phyloP scores from a whole-genome alignment of 176 grass and related monocot species.

The Zea luxurians region DNA sequence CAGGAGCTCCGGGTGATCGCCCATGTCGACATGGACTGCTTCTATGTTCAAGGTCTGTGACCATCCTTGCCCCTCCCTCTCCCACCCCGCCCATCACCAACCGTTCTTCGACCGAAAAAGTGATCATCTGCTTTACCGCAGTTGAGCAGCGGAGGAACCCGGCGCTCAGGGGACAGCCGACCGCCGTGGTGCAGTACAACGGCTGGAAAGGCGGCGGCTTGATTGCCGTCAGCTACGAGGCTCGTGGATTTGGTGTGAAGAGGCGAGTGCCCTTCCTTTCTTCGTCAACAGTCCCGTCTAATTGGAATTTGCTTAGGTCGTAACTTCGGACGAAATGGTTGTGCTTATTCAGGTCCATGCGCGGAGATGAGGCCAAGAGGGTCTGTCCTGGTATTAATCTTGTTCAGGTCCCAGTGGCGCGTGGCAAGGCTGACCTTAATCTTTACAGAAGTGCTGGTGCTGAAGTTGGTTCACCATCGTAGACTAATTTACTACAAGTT shows the following conservation, averaged over 20 bases:
- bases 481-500: neutral
- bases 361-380: constrained; percentile 81
- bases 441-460: constrained; percentile 70
- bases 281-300: neutral
- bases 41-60: constrained; percentile 97
- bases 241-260: constrained; percentile 83
- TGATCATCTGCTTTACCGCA: constrained; percentile 27
- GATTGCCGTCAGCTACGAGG: constrained; percentile 96
- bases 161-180: constrained; percentile 69
- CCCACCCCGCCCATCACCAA: neutral
- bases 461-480: constrained; percentile 59
- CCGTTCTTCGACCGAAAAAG: neutral
- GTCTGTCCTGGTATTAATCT: constrained; percentile 74
- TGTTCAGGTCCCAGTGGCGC: constrained; percentile 90
- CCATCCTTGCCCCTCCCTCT: neutral
- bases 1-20: constrained; percentile 83
- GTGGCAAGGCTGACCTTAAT: constrained; percentile 92
- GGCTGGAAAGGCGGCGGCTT: constrained; percentile 85
- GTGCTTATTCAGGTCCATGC: constrained; percentile 70
- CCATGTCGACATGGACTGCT: constrained; percentile 94
- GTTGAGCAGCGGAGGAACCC: constrained; percentile 85
- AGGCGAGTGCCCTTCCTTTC: constrained; percentile 43
- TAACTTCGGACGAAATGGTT: neutral
- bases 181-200: constrained; percentile 95
- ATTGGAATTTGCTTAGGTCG: neutral